phyloP scores from a whole-genome alignment of 306 rosid species.

The Crotalaria pallida region DNA sequence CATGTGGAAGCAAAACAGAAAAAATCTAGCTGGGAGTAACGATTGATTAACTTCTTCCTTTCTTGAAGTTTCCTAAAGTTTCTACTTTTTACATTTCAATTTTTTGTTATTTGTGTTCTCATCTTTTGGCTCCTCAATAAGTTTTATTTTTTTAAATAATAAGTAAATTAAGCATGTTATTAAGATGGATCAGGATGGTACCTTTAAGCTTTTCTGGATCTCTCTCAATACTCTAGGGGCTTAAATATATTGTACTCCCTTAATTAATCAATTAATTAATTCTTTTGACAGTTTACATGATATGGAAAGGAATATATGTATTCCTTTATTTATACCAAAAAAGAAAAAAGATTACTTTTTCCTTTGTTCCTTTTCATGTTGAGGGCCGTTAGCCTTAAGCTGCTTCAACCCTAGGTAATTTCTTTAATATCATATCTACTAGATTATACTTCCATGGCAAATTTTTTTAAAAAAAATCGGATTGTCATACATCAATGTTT shows the following conservation, averaged over 20 bases:
- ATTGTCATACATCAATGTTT: not conserved
- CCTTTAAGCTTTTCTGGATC: not conserved
- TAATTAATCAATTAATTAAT: not conserved
- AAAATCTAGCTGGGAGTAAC: slow-evolving; percentile 9
- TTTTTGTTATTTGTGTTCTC: not conserved
- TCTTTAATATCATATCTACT: not conserved
- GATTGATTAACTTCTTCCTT: slow-evolving; percentile 9
- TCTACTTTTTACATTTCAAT: not conserved
- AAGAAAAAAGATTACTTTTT: not conserved
- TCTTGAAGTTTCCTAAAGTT: slow-evolving; percentile 26
- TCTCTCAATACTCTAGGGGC: not conserved
- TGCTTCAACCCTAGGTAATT: slow-evolving; percentile 17
- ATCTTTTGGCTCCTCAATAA: not conserved
- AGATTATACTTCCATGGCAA: not conserved
- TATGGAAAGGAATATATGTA: not conserved
- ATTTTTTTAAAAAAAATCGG: not conserved
- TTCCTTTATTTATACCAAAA: not conserved
- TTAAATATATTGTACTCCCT: not conserved
- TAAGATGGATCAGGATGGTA: not conserved
- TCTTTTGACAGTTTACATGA: not conserved
- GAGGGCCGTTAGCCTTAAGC: slow-evolving; percentile 17
- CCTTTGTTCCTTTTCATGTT: slow-evolving; percentile 18
- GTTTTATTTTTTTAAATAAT: no score
- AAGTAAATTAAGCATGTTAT: not conserved
- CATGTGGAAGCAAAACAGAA: slow-evolving; percentile 22